phyloP scores from a whole-genome alignment of 2,329 filamentous ascomycete genomes.

The Fusarium luffae region DNA sequence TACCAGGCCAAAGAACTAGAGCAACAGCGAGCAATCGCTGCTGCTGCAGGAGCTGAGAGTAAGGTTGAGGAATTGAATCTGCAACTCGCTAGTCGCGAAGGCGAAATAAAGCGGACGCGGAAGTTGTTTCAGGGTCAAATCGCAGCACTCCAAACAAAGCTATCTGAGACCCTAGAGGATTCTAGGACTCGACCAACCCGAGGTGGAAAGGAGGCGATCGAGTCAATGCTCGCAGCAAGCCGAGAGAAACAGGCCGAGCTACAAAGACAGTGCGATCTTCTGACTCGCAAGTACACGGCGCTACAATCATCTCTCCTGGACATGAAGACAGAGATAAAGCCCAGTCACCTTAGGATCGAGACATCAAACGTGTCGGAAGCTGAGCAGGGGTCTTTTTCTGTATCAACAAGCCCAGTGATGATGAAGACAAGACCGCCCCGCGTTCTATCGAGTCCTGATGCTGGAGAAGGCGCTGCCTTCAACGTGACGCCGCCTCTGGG shows the following conservation, averaged over 20 bases:
- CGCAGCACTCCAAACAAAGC: slow-evolving; percentile 57
- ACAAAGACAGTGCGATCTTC: slow-evolving; percentile 61
- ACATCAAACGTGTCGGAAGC: slow-evolving; percentile 37
- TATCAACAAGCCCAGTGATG: slow-evolving; percentile 54
- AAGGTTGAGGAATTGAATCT: slow-evolving; percentile 68
- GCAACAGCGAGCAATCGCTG: slow-evolving; percentile 66
- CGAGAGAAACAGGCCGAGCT: slow-evolving; percentile 65
- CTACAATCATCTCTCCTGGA: slow-evolving; percentile 63
- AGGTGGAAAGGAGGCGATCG: slow-evolving; percentile 54
- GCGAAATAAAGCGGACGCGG: slow-evolving; percentile 58
- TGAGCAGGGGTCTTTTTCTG: slow-evolving; percentile 52
- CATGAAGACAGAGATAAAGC: slow-evolving; percentile 53
- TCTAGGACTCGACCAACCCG: slow-evolving; percentile 37
- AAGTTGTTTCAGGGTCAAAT: slow-evolving; percentile 62
- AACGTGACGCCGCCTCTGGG: slow-evolving; percentile 58
- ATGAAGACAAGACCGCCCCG: slow-evolving; percentile 53
- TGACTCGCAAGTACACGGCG: slow-evolving; percentile 63
- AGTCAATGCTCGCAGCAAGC: slow-evolving; percentile 61
- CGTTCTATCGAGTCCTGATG: slow-evolving; percentile 59
- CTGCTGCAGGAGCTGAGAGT: slow-evolving; percentile 67
- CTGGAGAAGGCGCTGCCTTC: slow-evolving; percentile 55
- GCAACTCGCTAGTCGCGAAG: slow-evolving; percentile 64
- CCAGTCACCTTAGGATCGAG: slow-evolving; percentile 37
- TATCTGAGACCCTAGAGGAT: slow-evolving; percentile 55
- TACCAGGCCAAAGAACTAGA: slow-evolving; percentile 73